phyloP scores from a whole-genome alignment of 2,329 filamentous ascomycete genomes.

The Neofusicoccum parvum region DNA sequence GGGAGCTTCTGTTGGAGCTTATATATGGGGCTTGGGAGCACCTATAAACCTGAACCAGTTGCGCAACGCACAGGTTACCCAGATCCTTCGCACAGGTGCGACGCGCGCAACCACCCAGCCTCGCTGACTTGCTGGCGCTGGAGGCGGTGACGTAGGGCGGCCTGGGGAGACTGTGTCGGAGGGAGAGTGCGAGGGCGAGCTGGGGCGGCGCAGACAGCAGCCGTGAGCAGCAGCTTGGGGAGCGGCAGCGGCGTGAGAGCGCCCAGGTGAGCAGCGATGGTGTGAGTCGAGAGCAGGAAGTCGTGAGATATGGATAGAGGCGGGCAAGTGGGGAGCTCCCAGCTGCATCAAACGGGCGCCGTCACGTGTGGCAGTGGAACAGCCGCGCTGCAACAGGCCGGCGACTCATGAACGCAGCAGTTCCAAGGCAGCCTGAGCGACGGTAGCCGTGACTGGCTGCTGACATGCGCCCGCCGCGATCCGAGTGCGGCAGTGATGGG shows the following conservation, averaged over 20 bases:
- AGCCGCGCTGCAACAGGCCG: neutral
- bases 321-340: constrained; percentile 16
- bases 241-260: neutral
- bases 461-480: constrained; percentile 1
- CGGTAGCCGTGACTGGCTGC: constrained; percentile 5
- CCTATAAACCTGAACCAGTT: neutral
- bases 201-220: neutral
- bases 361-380: constrained; percentile 8
- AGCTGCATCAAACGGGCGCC: neutral
- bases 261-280: neutral
- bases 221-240: neutral
- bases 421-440: neutral
- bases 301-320: constrained; percentile 4
- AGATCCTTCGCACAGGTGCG: neutral
- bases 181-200: neutral
- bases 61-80: neutral
- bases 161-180: neutral
- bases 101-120: neutral
- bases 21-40: neutral
- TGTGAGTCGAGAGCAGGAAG: neutral
- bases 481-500: constrained; percentile 8
- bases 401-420: constrained; percentile 9
- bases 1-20: neutral
- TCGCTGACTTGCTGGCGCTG: neutral
- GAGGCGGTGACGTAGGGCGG: constrained; percentile 19